Conservation (phyloP, 2,329 filamentous ascomycete genomes). For the Rosellinia necatrix region DNA sequence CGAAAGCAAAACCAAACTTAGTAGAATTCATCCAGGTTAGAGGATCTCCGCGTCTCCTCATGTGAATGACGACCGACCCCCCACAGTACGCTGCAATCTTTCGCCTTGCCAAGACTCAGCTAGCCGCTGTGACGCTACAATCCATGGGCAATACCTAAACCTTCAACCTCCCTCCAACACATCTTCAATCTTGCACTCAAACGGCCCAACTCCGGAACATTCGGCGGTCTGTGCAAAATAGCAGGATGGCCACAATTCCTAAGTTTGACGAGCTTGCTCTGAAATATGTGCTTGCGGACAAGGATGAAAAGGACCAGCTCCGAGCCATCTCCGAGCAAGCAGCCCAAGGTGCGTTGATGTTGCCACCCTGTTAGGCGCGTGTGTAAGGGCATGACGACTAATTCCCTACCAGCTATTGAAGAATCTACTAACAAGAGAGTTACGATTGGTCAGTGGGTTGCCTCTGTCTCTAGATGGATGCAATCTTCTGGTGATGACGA, state of each 20-base stretch:
- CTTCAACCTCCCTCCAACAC: neutral
- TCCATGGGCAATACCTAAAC: neutral
- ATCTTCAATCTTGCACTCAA: neutral
- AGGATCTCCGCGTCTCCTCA: no score
- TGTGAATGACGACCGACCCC: neutral
- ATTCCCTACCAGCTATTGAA: constrained; percentile 49
- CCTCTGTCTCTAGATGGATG: constrained; percentile 61
- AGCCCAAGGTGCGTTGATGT: constrained; percentile 37
- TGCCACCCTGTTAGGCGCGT: neutral
- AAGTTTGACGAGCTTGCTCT: constrained; percentile 55
- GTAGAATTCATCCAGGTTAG: no score
- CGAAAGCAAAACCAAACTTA: no score
- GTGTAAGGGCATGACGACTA: neutral
- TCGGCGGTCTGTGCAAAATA: constrained; percentile 40
- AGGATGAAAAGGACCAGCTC: constrained; percentile 44
- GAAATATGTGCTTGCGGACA: constrained; percentile 59
- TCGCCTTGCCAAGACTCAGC: neutral
- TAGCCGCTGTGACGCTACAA: neutral
- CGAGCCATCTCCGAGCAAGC: constrained; percentile 49
- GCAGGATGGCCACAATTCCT: constrained; percentile 52
- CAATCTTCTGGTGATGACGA: constrained; percentile 47
- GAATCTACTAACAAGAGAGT: constrained; percentile 48
- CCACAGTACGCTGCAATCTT: neutral
- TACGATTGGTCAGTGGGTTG: constrained; percentile 59
- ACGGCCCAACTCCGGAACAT: constrained; percentile 4